Base-by-base conservation (phyloP, 192 early-diverging fungal species). In the Allomyces javanicus region DNA sequence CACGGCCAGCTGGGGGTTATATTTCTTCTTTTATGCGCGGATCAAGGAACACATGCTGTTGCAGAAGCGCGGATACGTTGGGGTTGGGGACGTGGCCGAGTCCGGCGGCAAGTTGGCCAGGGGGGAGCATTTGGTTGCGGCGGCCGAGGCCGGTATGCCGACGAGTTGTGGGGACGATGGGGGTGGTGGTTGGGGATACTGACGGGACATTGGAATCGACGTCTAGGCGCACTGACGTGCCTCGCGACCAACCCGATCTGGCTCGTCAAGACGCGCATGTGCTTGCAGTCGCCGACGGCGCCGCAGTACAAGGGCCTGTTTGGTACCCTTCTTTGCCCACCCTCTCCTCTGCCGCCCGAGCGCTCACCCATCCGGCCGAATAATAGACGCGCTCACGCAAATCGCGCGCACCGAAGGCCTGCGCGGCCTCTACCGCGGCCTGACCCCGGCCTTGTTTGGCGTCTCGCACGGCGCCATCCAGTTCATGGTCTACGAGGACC, bases 401-500 rank as follows among this genome's bases (percentile, higher is more conserved):
- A 73, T 92, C 7, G 77, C 76, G 9, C 70, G 68, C n/a, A 75
- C 81, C 21, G 89, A 92, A 65, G 89, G 88, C 0, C 58, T 86
- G 22, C 75, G 82, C 11, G 92, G 93, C 7, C 70, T 94, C 22
- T 87, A 87, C 72, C 78, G 83, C 44, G 90, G 89, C 1, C 78
- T 99, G 64, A 71, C 94, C 6, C 93, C 94, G 0, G 91, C 89
- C 1, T 72, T 99, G 4, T 77, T 97, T 67, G 93, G 96, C 9
- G 88, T 89, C 1, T 89, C 91, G n/a, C 94, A 99, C 65, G 96
- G 96, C 12, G 93, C 93, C 0, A 69, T 99, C 24, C 96, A 99
- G 74, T 99, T 99, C 73, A 92, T 94, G 89, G 91, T 87, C 0
- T 99, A 99, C 74, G 96, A 99, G 66, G 91, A 95, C 64, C 85